A percentile compares a stretch with the other conserved stretches of the same genome.
Evolutionary conservation across 2,329 filamentous ascomycete genomes (phyloP).

Genomic region (Elsinoe ampelina): DNA sequence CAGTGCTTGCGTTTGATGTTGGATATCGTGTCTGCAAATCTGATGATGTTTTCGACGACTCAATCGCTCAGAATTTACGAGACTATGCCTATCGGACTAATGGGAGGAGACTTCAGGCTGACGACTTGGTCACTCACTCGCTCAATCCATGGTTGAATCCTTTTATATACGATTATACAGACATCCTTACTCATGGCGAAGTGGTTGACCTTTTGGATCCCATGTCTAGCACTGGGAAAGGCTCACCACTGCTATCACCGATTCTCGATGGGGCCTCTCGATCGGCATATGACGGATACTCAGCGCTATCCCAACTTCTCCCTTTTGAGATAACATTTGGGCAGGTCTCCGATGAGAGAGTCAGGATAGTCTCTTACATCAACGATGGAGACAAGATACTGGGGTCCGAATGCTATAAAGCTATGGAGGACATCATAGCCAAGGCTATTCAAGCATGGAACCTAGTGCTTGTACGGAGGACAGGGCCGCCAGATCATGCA

Average conservation of each 20-base stretch:
- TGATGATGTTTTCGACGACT: too few species aligned
- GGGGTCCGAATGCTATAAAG: conserved; percentile 1
- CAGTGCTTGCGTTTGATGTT: not conserved
- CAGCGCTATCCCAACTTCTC: conserved; percentile 13
- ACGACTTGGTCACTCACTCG: too few species aligned
- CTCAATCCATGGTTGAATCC: too few species aligned
- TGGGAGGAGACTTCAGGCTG: too few species aligned
- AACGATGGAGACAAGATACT: conserved; percentile 13
- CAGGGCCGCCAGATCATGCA: not conserved
- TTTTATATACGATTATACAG: too few species aligned
- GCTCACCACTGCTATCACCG: too few species aligned
- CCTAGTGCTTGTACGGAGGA: conserved; percentile 12
- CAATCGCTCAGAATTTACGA: not conserved
- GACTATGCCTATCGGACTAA: not conserved
- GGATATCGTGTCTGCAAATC: not conserved
- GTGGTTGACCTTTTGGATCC: too few species aligned
- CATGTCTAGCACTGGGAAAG: too few species aligned
- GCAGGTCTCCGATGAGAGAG: not conserved
- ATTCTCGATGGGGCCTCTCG: too few species aligned
- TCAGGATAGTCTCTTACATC: conserved; percentile 17
- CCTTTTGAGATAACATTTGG: conserved; percentile 11
- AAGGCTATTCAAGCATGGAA: conserved; percentile 15
- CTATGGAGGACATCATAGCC: conserved; percentile 16
- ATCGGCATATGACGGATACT: not conserved
- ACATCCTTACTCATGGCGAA: too few species aligned